Evolutionary conservation across 2,329 filamentous ascomycete species (phyloP).

Genomic region (Phoma sp.): DNA sequence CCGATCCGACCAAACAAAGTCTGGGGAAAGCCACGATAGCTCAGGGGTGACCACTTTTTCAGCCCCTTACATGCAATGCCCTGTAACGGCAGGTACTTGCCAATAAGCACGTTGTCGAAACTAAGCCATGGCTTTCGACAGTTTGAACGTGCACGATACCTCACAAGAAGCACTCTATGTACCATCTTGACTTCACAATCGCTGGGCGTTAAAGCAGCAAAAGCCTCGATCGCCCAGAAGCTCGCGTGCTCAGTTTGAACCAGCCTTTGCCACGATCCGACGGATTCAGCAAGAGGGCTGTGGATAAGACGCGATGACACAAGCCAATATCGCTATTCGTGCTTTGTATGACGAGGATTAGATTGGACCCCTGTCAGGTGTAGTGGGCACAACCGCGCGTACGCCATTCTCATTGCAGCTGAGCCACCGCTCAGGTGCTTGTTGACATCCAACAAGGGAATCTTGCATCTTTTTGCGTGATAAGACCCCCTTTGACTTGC

Average conservation of each 20-base stretch:
- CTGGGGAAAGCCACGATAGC: constrained; percentile 37
- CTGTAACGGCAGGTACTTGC: constrained; percentile 23
- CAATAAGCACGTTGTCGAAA: constrained; percentile 15
- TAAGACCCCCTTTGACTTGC: constrained; percentile 9
- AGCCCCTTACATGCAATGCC: constrained; percentile 28
- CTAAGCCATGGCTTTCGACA: constrained; percentile 2
- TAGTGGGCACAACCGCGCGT: constrained; percentile 26
- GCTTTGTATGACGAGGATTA: constrained; percentile 39
- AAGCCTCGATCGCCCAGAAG: constrained; percentile 7
- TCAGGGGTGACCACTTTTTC: constrained; percentile 38
- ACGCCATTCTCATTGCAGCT: constrained; percentile 15
- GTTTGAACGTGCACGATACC: constrained; percentile 17
- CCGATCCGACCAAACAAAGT: constrained; percentile 33
- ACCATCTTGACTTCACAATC: constrained; percentile 7
- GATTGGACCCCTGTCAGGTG: constrained; percentile 29
- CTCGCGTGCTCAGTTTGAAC: constrained; percentile 19
- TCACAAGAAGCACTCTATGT: constrained; percentile 21
- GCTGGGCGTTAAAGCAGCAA: constrained; percentile 19
- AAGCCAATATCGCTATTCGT: constrained; percentile 37
- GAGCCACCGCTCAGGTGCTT: constrained; percentile 16
- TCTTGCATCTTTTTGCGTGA: constrained; percentile 11
- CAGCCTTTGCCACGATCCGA: constrained; percentile 32
- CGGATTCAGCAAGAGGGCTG: constrained; percentile 17
- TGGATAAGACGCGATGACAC: constrained; percentile 33
- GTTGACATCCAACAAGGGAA: constrained; percentile 18